Evolutionary conservation across 805 yeast species (phyloP).

Genomic region (Wickerhamiella shivajii): DNA sequence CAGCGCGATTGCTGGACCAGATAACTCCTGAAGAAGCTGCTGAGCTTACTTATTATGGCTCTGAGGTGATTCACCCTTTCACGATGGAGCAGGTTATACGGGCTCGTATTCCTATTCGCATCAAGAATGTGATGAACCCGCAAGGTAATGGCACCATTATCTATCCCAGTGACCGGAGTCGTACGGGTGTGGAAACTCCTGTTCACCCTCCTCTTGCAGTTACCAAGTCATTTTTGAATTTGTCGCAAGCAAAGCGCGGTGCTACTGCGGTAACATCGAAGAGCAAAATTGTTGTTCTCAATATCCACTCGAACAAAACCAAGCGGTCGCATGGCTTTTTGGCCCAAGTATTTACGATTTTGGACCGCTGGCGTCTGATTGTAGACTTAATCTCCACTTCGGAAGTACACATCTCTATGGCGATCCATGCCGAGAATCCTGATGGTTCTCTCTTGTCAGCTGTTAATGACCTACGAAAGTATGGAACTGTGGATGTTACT

Average conservation of each 20-base stretch:
- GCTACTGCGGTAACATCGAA: constrained; percentile 97
- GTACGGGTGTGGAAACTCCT: constrained; percentile 79
- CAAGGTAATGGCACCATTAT: constrained; percentile 85
- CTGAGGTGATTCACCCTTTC: constrained; percentile 96
- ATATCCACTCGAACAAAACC: constrained; percentile 87
- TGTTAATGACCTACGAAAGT: constrained; percentile 56
- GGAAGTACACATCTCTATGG: constrained; percentile 98
- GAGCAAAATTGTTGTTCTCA: constrained; percentile 78
- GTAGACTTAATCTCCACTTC: constrained; percentile 95
- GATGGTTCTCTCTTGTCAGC: constrained; percentile 61
- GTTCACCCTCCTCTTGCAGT: constrained; percentile 86
- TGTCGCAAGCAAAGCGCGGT: constrained; percentile 28
- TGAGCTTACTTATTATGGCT: constrained; percentile 92
- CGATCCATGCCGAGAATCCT: constrained; percentile 49
- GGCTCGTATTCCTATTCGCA: constrained; percentile 91
- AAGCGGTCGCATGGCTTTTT: constrained; percentile 88
- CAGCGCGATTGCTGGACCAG: constrained; percentile 67
- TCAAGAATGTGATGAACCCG: constrained; percentile 91
- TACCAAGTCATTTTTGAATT: constrained; percentile 26
- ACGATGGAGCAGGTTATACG: constrained; percentile 98
- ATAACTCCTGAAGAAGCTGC: constrained; percentile 99
- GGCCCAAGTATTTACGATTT: constrained; percentile 74
- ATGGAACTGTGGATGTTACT: constrained; percentile 83
- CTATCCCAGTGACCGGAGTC: constrained; percentile 78
- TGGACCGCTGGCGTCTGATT: constrained; percentile 72